phyloP scores from a whole-genome alignment of 345 rosid species.

The Brassica cretica region DNA sequence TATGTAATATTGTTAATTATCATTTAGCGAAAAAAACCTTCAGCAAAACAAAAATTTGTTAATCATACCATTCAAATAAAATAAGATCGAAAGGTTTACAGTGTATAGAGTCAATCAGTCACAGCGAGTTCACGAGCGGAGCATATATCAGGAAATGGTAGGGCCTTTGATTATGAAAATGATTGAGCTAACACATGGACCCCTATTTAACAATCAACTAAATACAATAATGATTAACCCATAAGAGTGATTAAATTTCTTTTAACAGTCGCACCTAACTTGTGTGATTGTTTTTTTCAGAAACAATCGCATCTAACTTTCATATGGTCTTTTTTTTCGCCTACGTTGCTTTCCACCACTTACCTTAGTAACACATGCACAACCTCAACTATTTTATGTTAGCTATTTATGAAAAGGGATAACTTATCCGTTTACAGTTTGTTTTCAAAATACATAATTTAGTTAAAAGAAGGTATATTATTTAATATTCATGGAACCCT shows the following conservation, averaged over 20 bases:
- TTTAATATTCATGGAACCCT: not conserved
- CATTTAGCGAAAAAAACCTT: too few species aligned
- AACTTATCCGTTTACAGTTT: conserved; percentile 1
- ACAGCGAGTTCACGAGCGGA: conserved; percentile 48
- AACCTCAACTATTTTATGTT: not conserved
- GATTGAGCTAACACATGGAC: conserved; percentile 43
- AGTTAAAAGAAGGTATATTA: not conserved
- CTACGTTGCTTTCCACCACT: conserved; percentile 30
- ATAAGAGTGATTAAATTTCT: conserved; percentile 5
- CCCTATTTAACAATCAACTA: conserved; percentile 33
- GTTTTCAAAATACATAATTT: conserved; percentile 13
- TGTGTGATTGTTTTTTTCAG: not conserved
- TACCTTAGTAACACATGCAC: conserved; percentile 20
- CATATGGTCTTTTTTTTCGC: conserved; percentile 3
- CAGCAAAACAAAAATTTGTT: not conserved
- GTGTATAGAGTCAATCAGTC: conserved; percentile 24
- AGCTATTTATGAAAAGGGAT: not conserved
- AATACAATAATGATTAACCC: conserved; percentile 22
- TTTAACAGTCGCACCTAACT: conserved; percentile 28
- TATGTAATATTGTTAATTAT: not conserved
- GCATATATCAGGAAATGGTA: conserved; percentile 22
- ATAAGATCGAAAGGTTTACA: conserved; percentile 2
- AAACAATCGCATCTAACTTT: conserved; percentile 25
- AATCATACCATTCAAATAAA: not conserved
- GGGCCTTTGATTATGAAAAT: conserved; percentile 34